phyloP scores from a whole-genome alignment of 2,329 filamentous ascomycete species.

The Stachybotrys chartarum region DNA sequence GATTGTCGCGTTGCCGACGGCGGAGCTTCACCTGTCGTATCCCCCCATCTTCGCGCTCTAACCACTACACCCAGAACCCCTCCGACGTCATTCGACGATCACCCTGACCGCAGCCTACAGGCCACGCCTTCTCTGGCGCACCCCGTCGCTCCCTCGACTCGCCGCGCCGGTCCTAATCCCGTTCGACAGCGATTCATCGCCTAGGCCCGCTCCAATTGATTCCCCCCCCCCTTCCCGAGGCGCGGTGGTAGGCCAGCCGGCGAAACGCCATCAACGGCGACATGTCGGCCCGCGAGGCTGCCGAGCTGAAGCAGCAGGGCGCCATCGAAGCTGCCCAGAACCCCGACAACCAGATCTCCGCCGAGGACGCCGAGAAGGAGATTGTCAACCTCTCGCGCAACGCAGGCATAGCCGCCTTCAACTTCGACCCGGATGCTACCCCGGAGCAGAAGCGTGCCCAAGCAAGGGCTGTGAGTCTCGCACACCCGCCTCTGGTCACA shows the following conservation, averaged over 20 bases:
- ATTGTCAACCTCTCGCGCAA: constrained; percentile 72
- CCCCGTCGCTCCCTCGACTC: neutral
- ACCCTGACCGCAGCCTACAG: neutral
- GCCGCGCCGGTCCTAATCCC: constrained; percentile 2
- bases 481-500: neutral
- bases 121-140: neutral
- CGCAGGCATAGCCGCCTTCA: constrained; percentile 72
- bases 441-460: constrained; percentile 79
- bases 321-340: constrained; percentile 70
- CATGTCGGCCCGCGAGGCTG: constrained; percentile 27
- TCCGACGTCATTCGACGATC: neutral
- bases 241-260: neutral
- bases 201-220: constrained; percentile 14
- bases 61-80: neutral
- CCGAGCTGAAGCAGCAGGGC: constrained; percentile 75
- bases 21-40: too few relatives aligned
- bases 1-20: too few relatives aligned
- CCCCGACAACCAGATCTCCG: constrained; percentile 58
- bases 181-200: constrained; percentile 6
- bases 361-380: constrained; percentile 64
- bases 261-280: constrained; percentile 11
- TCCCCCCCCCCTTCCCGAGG: neutral
- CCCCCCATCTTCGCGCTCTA: neutral
- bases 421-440: constrained; percentile 80
- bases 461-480: constrained; percentile 58